Base-by-base conservation (phyloP, 345 rosid genomes). In the Salix viminalis region DNA sequence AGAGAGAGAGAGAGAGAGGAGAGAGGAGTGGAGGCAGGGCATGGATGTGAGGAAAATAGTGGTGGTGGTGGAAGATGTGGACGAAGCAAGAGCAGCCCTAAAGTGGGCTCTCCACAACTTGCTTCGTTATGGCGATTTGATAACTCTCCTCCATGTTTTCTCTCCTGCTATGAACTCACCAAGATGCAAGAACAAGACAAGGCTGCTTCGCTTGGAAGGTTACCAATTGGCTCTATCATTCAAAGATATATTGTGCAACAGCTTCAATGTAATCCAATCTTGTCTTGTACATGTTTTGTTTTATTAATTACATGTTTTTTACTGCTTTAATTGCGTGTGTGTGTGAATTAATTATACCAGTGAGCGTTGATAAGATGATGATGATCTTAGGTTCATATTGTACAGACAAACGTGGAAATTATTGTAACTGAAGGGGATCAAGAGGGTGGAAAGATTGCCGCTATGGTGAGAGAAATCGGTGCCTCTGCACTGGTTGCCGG, bases 401-500 rank as follows among this genome's bases (percentile, higher is more conserved):
- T 8, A 54, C 87, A 93, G 97, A 89, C 93, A 39, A 90, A 88
- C 50, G 79, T 93, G 3, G 97, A 94, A 84, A 94, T 94, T 6
- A 69, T 93, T 44, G 99, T 95, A 34, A 83, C 93, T 24, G 97
- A 91, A 90, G 97, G 97, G 26, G 99, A 95, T 4, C 82, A 80
- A 68, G 92, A 90, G 58, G 97, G 97, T 36, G 71, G 71, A 26
- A 93, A 70, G 86, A 90, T 95, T 32, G 87, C 87, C 26, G 82
- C 88, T 23, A 78, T 87, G 69, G 94, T 91, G n/a, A 83, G 92
- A 73, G 91, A 91, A 81, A 88, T 89, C 65, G 95, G 95, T 71
- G 95, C 98, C 24, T 89, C 88, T n/a, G 84, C 86, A 18, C 90
- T 94, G 70, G 93, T 94, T 58, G 89, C 91, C 62, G 99, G 99